Conservation (phyloP, 495 filamentous ascomycete species). For the Hypoxylon lienhwacheense region DNA sequence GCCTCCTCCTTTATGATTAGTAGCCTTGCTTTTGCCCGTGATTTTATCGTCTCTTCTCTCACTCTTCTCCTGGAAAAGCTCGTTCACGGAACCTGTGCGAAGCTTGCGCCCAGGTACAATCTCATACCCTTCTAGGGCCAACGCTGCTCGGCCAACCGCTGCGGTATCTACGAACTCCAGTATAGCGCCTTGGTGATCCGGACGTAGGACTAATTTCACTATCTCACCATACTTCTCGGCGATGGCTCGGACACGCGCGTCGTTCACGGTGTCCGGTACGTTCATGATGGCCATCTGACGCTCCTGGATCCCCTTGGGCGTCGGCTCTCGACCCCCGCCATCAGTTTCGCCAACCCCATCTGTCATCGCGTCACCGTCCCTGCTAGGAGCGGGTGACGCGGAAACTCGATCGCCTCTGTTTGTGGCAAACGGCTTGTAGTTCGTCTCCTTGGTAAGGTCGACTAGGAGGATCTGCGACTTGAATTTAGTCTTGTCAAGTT, state of each 20-base stretch:
- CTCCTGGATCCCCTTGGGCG: conserved; percentile 43
- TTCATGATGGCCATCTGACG: conserved; percentile 66
- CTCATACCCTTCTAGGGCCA: conserved; percentile 73
- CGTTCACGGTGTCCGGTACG: conserved; percentile 72
- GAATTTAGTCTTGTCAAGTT: conserved; percentile 71
- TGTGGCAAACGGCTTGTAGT: conserved; percentile 48
- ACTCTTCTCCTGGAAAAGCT: conserved; percentile 65
- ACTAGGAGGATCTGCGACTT: conserved; percentile 72
- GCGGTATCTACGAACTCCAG: conserved; percentile 75
- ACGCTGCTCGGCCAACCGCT: conserved; percentile 70
- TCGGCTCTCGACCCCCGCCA: conserved; percentile 28
- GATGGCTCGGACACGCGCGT: conserved; percentile 64
- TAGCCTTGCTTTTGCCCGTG: conserved; percentile 43
- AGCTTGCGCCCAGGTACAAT: conserved; percentile 66
- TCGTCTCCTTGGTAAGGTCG: conserved; percentile 54
- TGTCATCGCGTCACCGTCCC: conserved; percentile 38
- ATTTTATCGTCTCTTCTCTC: conserved; percentile 57
- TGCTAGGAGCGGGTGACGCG: conserved; percentile 41
- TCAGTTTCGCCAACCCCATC: conserved; percentile 25
- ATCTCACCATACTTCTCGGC: conserved; percentile 65
- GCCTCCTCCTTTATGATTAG: conserved; percentile 45
- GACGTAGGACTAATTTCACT: conserved; percentile 68
- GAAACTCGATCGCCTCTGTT: conserved; percentile 36
- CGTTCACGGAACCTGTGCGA: conserved; percentile 65
- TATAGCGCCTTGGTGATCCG: conserved; percentile 82